Evolutionary conservation across 805 yeast species (phyloP).

Genomic region (Nakazawaea holstii): DNA sequence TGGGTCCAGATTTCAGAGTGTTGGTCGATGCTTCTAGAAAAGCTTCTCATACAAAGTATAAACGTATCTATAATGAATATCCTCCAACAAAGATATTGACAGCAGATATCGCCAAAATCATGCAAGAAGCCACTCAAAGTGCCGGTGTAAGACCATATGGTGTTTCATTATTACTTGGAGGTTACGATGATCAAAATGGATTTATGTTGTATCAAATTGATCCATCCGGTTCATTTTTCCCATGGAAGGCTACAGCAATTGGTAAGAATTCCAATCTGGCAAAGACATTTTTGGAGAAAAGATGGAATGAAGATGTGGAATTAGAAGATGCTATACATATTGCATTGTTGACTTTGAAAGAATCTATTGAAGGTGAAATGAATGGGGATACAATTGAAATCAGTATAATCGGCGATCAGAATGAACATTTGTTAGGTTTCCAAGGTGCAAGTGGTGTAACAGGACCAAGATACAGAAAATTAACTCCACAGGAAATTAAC

Average conservation of each 20-base stretch:
- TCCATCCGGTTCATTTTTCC: slow-evolving; percentile 96
- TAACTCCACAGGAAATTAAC: slow-evolving; percentile 86
- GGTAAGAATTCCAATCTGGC: slow-evolving; percentile 97
- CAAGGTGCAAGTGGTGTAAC: slow-evolving; percentile 68
- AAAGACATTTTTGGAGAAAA: slow-evolving; percentile 92
- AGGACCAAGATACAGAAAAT: slow-evolving; percentile 88
- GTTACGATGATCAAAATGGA: slow-evolving; percentile 67
- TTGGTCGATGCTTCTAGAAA: slow-evolving; percentile 91
- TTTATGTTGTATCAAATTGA: slow-evolving; percentile 93
- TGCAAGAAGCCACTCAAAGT: slow-evolving; percentile 98
- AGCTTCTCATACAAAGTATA: slow-evolving; percentile 87
- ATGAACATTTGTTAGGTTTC: slow-evolving; percentile 77
- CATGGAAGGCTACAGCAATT: slow-evolving; percentile 99
- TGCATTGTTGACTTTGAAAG: slow-evolving; percentile 89
- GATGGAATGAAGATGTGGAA: slow-evolving; percentile 97
- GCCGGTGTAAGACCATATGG: slow-evolving; percentile 99
- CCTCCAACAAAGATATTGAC: slow-evolving; percentile 95
- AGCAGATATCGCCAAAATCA: slow-evolving; percentile 89
- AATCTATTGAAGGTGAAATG: slow-evolving; percentile 96
- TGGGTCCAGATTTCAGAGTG: slow-evolving; percentile 98
- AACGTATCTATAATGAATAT: slow-evolving; percentile 90
- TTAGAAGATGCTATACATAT: slow-evolving; percentile 97
- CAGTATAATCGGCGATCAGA: slow-evolving; percentile 78
- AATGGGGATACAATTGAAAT: slow-evolving; percentile 95
- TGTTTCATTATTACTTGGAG: slow-evolving; percentile 90